Evolutionary conservation across 257 asterid species (phyloP), one percentile per base, ranked within the genome.

Genomic region (Paraleonurus japonicus): DNA sequence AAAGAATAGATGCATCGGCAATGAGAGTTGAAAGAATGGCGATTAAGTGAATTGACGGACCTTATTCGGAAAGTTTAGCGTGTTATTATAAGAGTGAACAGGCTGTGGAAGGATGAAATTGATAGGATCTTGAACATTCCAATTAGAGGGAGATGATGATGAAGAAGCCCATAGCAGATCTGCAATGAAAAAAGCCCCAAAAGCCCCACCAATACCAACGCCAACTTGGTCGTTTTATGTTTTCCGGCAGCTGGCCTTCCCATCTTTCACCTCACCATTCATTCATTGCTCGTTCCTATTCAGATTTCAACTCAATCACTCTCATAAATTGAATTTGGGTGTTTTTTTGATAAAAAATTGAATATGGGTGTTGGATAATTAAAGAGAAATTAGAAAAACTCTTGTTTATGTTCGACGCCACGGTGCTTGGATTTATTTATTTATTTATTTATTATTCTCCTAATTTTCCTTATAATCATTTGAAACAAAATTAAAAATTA

Each of bases 121-220:
- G 47, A 35, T 17, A 54, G 87, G 61, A 33, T 79, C 67, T 15
- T 65, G 78, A 50, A 70, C 12, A 63, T 70, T 24, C 86, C 82
- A 80, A 69, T 76, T 54, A 63, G 82, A 61, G 45, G 85, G 62
- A 27, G 79, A 55, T 4, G 80, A 85, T 16, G 87, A 78, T 10
- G 89, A 78, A 1, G 90, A 84, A 19, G 96, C 94, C 96, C 98
- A 90, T 13, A 88, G 84, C 75, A 90, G 92, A 93, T 93, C 92
- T 74, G 74, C 85, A 48, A 87, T 54, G 17, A 93, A 75, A 70
- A 88, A 86, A 79, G 79, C 5, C 84, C 96, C 72, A 93, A 72
- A 13, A 93, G 85, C 7, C 77, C 89, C 55, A 86, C 82, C 69
- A 85, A 75, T 5, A 71, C n/a, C 39, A 89, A 79, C 67, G 81